Evolutionary conservation across 768 basidiomycete species (phyloP), one percentile per base, ranked within the genome.

Genomic region (Saitozyma sp.): DNA sequence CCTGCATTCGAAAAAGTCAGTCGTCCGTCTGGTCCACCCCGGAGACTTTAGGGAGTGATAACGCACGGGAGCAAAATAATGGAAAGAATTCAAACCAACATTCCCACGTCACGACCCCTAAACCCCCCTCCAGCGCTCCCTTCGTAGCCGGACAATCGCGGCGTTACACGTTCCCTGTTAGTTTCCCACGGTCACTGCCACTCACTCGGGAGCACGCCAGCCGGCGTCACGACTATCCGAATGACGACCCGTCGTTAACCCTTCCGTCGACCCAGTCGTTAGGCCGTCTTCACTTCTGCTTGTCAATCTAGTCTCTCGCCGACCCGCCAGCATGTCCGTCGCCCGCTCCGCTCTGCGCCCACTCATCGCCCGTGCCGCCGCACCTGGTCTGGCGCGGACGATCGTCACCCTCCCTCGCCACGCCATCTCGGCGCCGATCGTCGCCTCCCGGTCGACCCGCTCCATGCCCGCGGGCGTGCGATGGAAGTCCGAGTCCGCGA

Each of bases 361-460:
- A 39, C 29, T 29, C 16, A n/a, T 16, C 45, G 17, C 43, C 41
- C 29, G 19, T 50, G 37, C 51, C 50, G 13, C 42, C 41, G 20
- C 50, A 17, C 29, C 41, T 5, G 29, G 29, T 29, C 29, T 29
- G 29, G 29, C 29, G 5, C 29, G 29, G 29, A 29, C 29, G 29
- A 2, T 29, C 29, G 29, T 29, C 29, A 29, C 29, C 29, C 29
- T 29, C 29, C 29, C 29, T 29, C 29, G 29, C 29, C 29, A 29
- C 29, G 5, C 29, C 29, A 5, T 29, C 29, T 29, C 29, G 29
- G 29, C 29, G 2, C 29, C 29, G 49, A 20, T 9, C 40, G 46
- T 43, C 50, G 43, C 48, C 38, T 59, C 13, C 50, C 56, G 40
- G 58, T 46, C 42, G 59, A 63, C 52, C 14, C 54, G 63, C 16